Base-by-base conservation (phyloP, 2,329 filamentous ascomycete species). In the Arthroderma uncinatum region DNA sequence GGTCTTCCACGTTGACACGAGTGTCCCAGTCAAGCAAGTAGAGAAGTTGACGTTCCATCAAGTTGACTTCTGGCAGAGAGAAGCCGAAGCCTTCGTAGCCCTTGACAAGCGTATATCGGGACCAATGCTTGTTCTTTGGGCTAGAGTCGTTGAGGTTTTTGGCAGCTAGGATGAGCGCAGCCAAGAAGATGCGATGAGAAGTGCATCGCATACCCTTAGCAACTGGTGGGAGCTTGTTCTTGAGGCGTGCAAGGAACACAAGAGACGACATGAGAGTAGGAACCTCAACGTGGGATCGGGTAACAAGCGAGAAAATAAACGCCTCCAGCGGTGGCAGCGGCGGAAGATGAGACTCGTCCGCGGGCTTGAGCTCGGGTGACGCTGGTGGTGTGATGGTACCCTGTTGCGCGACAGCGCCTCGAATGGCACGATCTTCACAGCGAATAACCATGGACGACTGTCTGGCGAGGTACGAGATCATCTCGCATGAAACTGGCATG, bases 91-190 rank as follows among this genome's bases (percentile, higher is more conserved):
- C 82, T 9, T 84, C 83, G 71, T 79, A 86, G 56, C 81, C 82
- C 61, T 79, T 80, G 64, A 95, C 85, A 66, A 85, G 77, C 59
- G 87, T 95, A 79, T 97, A 98, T 67, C 84, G 86, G 63, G 93
- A 91, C 93, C 93, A 98, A 80, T 98, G 93, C 84, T 97, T 97
- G 82, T 98, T 98, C 84, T 97, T 97, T 62, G 93, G 93, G 10
- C 90, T 96, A 60, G 90, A 95, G 79, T 97, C 93, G 73, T 98
- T 97, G 65, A 97, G 82, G 73, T 96, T 96, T 84, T 98, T 98
- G 65, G 93, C 92, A 1, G 93, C 84, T 53, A 85, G 77, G 39
- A 78, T 77, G 48, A 78, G 66, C 3, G 74, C 74, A 5, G 76
- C 92, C 53, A 98, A 82, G 76, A 98, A 97, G 79, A 98, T 97